Conservation (phyloP, 1,284 basidiomycete genomes). For the Sporisorium graminicola region DNA sequence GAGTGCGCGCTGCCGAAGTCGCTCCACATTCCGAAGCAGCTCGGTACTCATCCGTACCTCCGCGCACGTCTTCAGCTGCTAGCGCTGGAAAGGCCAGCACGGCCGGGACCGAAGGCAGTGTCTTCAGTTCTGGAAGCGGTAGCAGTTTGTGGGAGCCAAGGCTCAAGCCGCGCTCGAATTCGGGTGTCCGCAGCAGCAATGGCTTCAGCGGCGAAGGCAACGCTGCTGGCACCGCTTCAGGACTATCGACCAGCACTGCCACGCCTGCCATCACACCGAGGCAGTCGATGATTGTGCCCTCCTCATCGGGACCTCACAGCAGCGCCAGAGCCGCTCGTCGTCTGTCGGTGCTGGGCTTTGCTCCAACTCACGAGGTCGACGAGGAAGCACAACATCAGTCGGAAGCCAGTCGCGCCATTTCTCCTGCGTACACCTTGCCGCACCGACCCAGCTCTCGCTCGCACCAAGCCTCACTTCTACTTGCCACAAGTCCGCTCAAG, state of each 20-base stretch:
- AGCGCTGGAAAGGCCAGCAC: slow-evolving; percentile 43
- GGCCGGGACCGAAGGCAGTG: slow-evolving; percentile 53
- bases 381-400: slow-evolving; percentile 16
- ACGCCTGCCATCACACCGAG: slow-evolving; percentile 50
- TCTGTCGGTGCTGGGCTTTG: slow-evolving; percentile 40
- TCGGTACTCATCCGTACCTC: slow-evolving; percentile 11
- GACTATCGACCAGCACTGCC: slow-evolving; percentile 46
- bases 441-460: slow-evolving; percentile 19
- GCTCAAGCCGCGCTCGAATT: slow-evolving; percentile 34
- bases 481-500: slow-evolving; percentile 50
- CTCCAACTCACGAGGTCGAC: slow-evolving; percentile 28
- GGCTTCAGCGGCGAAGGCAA: background rate
- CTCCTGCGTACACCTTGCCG: slow-evolving; percentile 19
- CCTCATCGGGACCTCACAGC: slow-evolving; percentile 18
- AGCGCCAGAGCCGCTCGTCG: slow-evolving; percentile 18
- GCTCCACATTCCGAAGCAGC: slow-evolving; percentile 4
- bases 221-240: slow-evolving; percentile 20
- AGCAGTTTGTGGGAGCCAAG: slow-evolving; percentile 55
- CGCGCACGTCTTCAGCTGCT: slow-evolving; percentile 44
- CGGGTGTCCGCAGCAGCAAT: slow-evolving; percentile 17
- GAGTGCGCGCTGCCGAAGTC: slow-evolving; percentile 16
- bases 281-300: slow-evolving; percentile 35
- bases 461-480: slow-evolving; percentile 29
- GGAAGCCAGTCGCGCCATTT: slow-evolving; percentile 13
- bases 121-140: slow-evolving; percentile 43